Conservation (phyloP, 2,329 filamentous ascomycete genomes). For the Aquanectria penicillioides region DNA sequence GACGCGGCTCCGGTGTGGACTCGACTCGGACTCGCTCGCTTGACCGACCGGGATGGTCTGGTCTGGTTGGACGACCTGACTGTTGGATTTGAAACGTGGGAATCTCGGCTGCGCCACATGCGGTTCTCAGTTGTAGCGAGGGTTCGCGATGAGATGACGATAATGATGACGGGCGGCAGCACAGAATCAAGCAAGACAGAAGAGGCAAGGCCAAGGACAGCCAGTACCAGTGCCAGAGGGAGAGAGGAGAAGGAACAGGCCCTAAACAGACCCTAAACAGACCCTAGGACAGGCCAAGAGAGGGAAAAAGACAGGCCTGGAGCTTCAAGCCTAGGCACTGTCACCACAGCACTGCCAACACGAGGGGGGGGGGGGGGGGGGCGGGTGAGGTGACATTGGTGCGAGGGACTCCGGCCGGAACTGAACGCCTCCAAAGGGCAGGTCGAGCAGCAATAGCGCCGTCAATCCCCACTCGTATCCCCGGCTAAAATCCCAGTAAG, state of each 20-base stretch:
- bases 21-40: constrained; percentile 7
- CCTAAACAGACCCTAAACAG: no score
- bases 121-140: neutral
- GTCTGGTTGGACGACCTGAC: neutral
- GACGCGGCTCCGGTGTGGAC: constrained; percentile 13
- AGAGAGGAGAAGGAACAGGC: no score
- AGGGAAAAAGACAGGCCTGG: no score
- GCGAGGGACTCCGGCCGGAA: neutral
- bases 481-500: neutral
- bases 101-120: neutral
- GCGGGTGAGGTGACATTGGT: constrained; percentile 7
- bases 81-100: neutral
- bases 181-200: no score
- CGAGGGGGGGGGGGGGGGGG: neutral
- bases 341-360: neutral
- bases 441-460: neutral
- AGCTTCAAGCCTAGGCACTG: neutral
- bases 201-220: no score
- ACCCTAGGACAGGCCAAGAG: no score
- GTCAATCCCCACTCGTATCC: neutral
- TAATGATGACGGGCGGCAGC: no score
- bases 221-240: no score
- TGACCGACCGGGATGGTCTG: neutral
- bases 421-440: constrained; percentile 13
- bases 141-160: no score